A percentile compares a stretch with the other conserved stretches of the same genome.
phyloP scores from a whole-genome alignment of 345 rosid genomes.

The Brassica rapa region DNA sequence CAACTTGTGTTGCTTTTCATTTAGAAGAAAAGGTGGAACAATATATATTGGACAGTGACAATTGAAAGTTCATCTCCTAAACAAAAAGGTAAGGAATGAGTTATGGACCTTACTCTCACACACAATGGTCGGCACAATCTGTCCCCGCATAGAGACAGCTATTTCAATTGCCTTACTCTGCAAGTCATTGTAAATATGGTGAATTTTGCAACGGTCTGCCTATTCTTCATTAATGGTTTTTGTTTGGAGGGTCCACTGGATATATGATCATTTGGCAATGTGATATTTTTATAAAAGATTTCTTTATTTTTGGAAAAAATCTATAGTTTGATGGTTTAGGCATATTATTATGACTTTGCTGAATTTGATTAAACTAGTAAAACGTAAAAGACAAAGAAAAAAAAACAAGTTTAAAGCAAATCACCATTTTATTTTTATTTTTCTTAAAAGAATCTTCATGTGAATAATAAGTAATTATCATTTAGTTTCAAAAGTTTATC shows the following conservation, averaged over 20 bases:
- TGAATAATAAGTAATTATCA: background rate
- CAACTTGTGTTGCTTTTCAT: background rate
- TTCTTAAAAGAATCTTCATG: background rate
- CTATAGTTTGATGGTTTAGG: background rate
- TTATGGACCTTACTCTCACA: slow-evolving; percentile 24
- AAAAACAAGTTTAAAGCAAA: background rate
- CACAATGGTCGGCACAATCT: slow-evolving; percentile 41
- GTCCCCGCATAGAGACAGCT: slow-evolving; percentile 33
- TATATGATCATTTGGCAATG: background rate
- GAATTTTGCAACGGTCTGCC: slow-evolving; percentile 19
- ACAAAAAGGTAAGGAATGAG: slow-evolving; percentile 23
- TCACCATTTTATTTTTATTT: background rate
- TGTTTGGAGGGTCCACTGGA: slow-evolving; percentile 21
- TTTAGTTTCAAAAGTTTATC: too few relatives aligned
- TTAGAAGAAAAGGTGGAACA: slow-evolving; percentile 12
- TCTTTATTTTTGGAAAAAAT: background rate
- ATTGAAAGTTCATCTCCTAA: slow-evolving; percentile 6
- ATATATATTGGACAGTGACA: slow-evolving; percentile 23
- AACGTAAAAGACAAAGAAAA: background rate
- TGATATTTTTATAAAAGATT: background rate
- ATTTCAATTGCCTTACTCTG: slow-evolving; percentile 22
- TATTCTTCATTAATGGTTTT: slow-evolving; percentile 32
- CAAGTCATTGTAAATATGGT: slow-evolving; percentile 19
- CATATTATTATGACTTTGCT: background rate
- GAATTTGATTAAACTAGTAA: background rate